Conservation (phyloP, 805 yeast species). For the Lachancea dasiensis region DNA sequence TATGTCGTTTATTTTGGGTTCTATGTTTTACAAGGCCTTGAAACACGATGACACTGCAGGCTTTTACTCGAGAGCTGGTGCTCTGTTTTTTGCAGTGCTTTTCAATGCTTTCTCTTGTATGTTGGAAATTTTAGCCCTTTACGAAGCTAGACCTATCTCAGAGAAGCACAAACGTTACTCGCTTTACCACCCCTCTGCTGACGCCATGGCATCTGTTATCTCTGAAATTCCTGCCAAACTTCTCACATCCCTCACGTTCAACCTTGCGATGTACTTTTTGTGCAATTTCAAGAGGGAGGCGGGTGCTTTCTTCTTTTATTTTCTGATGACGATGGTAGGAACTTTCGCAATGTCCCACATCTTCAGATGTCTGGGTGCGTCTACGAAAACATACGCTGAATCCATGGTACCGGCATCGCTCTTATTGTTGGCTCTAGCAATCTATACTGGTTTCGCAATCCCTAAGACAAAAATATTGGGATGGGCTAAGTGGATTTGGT, state of each 20-base stretch:
- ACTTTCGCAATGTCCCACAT: conserved; percentile 50
- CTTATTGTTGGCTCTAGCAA: conserved; percentile 41
- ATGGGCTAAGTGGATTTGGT: conserved; percentile 64
- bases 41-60: conserved; percentile 35
- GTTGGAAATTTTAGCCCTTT: conserved; percentile 50
- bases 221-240: conserved; percentile 49
- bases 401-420: conserved; percentile 57
- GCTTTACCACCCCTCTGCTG: conserved; percentile 54
- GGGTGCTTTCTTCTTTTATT: conserved; percentile 50
- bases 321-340: conserved; percentile 38
- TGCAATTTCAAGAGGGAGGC: conserved; percentile 46
- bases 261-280: conserved; percentile 47
- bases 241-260: conserved; percentile 40
- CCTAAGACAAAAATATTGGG: conserved; percentile 53
- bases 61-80: conserved; percentile 53
- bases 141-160: conserved; percentile 50
- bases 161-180: conserved; percentile 55
- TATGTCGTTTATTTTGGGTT: conserved; percentile 51
- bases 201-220: conserved; percentile 47
- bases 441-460: conserved; percentile 53
- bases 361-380: conserved; percentile 49
- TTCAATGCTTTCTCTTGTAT: conserved; percentile 58
- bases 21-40: conserved; percentile 50
- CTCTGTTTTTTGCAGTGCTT: conserved; percentile 60
- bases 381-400: conserved; percentile 41